Conservation (phyloP, 352 stramenopile species). For the Saprolegnia parasitica region DNA sequence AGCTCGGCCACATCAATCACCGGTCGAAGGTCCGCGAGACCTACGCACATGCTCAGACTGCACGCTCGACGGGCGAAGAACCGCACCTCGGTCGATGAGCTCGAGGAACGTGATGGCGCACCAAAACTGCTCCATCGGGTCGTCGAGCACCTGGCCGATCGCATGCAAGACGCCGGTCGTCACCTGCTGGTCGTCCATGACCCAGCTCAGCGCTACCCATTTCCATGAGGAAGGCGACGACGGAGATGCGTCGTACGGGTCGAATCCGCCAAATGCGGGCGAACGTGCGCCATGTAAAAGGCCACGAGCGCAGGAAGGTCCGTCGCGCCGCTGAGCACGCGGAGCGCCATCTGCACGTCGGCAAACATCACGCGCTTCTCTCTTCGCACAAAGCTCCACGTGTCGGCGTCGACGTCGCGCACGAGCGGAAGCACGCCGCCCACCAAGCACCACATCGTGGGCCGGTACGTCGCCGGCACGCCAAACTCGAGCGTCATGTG, state of each 20-base stretch:
- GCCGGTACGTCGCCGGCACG: slow-evolving; percentile 49
- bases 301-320: neutral
- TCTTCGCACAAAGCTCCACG: slow-evolving; percentile 56
- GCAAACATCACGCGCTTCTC: slow-evolving; percentile 61
- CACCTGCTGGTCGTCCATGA: slow-evolving; percentile 5
- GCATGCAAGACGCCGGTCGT: neutral
- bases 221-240: no score
- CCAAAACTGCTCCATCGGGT: slow-evolving; percentile 60
- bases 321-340: slow-evolving; percentile 24
- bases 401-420: slow-evolving; percentile 36
- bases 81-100: slow-evolving; percentile 41
- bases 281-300: neutral
- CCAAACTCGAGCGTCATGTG: slow-evolving; percentile 75
- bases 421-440: slow-evolving; percentile 42
- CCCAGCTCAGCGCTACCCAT: neutral
- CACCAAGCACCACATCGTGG: slow-evolving; percentile 57
- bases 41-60: neutral
- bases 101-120: slow-evolving; percentile 57
- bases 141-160: slow-evolving; percentile 29
- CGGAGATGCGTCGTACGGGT: neutral
- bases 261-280: neutral
- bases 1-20: slow-evolving; percentile 37
- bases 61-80: neutral
- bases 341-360: slow-evolving; percentile 48
- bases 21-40: slow-evolving; percentile 44